Conservation (phyloP, 176 grass and related monocot genomes). For the Typha latifolia region DNA sequence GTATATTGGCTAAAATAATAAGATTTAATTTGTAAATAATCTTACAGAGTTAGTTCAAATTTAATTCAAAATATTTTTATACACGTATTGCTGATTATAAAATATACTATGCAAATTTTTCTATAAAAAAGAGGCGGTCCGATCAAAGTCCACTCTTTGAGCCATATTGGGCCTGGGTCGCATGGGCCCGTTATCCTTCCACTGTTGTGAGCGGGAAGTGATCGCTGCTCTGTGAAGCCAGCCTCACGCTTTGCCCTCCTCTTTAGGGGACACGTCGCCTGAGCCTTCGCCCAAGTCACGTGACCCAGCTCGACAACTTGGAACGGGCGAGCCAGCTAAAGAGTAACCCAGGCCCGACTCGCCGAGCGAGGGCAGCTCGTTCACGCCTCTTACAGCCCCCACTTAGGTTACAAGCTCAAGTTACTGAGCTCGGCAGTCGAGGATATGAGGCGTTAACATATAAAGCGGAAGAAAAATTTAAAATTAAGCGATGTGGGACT, state of each 20-base stretch:
- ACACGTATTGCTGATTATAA: too few species aligned
- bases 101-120: too few species aligned
- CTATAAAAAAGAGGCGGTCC: neutral
- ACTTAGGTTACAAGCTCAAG: conserved; percentile 12
- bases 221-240: conserved; percentile 49
- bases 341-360: neutral
- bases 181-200: conserved; percentile 30
- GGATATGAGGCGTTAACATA: too few species aligned
- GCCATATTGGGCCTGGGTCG: neutral
- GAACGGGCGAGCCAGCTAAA: neutral
- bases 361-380: too few species aligned
- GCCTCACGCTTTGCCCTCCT: conserved; percentile 28
- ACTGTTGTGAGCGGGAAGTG: conserved; percentile 35
- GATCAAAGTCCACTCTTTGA: too few species aligned
- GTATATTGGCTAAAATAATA: too few species aligned
- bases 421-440: conserved; percentile 9
- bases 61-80: too few species aligned
- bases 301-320: neutral
- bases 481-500: too few species aligned
- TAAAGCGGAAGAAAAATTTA: too few species aligned
- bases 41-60: too few species aligned
- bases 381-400: neutral
- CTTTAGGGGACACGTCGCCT: neutral
- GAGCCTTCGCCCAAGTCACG: neutral
- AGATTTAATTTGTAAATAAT: too few species aligned